phyloP scores from a whole-genome alignment of 2,329 filamentous ascomycete genomes.

The Pseudopyricularia javanii region DNA sequence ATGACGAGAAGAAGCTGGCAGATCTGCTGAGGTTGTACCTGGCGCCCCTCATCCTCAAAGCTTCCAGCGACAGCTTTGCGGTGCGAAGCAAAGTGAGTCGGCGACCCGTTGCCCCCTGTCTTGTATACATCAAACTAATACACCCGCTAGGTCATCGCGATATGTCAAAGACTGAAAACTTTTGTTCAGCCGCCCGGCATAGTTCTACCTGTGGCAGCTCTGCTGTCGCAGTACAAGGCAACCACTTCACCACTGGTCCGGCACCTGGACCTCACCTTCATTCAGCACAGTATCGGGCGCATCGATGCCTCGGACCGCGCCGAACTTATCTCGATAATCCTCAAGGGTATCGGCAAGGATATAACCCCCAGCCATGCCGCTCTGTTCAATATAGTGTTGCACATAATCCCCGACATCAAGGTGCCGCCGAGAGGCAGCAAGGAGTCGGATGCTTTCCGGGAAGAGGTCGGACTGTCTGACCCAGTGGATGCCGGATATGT shows the following conservation, averaged over 20 bases:
- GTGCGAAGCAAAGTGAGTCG: conserved; percentile 62
- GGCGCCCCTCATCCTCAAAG: conserved; percentile 71
- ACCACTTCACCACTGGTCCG: conserved; percentile 62
- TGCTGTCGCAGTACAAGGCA: conserved; percentile 84
- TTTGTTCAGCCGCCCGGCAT: conserved; percentile 46
- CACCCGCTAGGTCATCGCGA: conserved; percentile 30
- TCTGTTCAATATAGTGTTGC: conserved; percentile 73
- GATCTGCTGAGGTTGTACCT: conserved; percentile 68
- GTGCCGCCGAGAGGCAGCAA: conserved; percentile 67
- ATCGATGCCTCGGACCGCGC: conserved; percentile 48
- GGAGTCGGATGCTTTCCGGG: conserved; percentile 60
- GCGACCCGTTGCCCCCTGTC: background rate
- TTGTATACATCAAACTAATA: background rate
- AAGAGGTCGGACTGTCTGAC: conserved; percentile 52
- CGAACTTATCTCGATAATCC: conserved; percentile 57
- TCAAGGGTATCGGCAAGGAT: conserved; percentile 53
- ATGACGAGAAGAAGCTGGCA: conserved; percentile 74
- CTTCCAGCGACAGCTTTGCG: conserved; percentile 64
- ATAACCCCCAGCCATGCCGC: conserved; percentile 28
- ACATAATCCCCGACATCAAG: conserved; percentile 57
- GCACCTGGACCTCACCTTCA: conserved; percentile 79
- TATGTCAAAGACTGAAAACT: conserved; percentile 38
- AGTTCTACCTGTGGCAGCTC: conserved; percentile 68
- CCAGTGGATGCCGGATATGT: conserved; percentile 61
- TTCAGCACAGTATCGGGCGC: conserved; percentile 62